Conservation (phyloP, 495 filamentous ascomycete genomes). For the Neurospora sp. region DNA sequence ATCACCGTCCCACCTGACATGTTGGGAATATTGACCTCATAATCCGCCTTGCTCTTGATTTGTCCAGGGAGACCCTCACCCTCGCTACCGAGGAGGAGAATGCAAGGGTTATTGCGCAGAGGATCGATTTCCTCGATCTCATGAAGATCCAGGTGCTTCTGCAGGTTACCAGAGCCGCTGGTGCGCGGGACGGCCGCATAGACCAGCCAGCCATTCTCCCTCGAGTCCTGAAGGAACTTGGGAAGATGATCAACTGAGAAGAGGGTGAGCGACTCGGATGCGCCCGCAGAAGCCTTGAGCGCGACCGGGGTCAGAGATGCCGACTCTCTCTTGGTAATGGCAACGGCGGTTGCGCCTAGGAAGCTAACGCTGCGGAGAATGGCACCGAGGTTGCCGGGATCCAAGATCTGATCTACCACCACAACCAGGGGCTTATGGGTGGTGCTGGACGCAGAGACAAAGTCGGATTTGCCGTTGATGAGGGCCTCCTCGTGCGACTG, state of each 20-base stretch:
- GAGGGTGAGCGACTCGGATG: constrained; percentile 65
- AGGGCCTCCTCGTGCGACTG: constrained; percentile 64
- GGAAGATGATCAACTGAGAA: constrained; percentile 54
- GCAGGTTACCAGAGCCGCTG: constrained; percentile 30
- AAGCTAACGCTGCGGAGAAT: constrained; percentile 82
- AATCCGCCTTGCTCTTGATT: constrained; percentile 54
- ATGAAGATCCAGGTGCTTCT: constrained; percentile 19
- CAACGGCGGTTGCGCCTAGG: constrained; percentile 70
- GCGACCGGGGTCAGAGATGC: constrained; percentile 65
- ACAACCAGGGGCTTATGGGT: constrained; percentile 66
- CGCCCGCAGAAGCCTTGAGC: constrained; percentile 79
- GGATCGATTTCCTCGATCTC: constrained; percentile 36
- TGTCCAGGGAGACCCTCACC: constrained; percentile 58
- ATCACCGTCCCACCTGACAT: constrained; percentile 32
- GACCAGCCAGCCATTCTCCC: constrained; percentile 67
- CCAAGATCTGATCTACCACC: constrained; percentile 73
- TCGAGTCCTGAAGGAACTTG: constrained; percentile 58
- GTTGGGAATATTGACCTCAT: constrained; percentile 43
- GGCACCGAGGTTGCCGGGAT: constrained; percentile 82
- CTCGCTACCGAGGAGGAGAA: constrained; percentile 78
- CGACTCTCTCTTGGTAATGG: constrained; percentile 54
- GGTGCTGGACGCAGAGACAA: constrained; percentile 25
- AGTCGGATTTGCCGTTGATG: constrained; percentile 52
- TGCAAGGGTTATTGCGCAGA: constrained; percentile 50
- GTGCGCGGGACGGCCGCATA: constrained; percentile 57